Evolutionary conservation across 768 basidiomycete species (phyloP).

Genomic region (Tricholoma saponaceum): DNA sequence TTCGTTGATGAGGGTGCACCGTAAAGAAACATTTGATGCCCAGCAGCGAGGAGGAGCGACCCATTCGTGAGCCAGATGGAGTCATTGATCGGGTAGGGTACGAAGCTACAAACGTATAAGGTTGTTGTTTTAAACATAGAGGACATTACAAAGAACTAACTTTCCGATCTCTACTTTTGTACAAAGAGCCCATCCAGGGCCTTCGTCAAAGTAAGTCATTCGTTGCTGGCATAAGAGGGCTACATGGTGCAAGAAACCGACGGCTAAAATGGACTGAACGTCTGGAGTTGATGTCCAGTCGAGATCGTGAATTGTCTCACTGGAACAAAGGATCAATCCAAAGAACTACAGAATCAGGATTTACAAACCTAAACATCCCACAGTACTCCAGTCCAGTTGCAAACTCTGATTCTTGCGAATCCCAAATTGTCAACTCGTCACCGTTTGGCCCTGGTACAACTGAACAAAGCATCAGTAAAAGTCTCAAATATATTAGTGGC

Average conservation of each 20-base stretch:
- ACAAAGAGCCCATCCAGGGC: constrained; percentile 74
- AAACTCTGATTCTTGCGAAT: constrained; percentile 92
- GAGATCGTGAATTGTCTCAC: constrained; percentile 72
- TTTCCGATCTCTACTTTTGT: constrained; percentile 63
- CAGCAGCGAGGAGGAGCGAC: constrained; percentile 75
- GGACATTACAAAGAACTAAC: constrained; percentile 37
- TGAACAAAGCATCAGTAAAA: constrained; percentile 24
- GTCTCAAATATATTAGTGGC: background rate
- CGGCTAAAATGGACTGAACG: constrained; percentile 84
- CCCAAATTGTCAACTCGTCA: constrained; percentile 92
- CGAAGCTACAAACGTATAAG: constrained; percentile 44
- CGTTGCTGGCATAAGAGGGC: constrained; percentile 91
- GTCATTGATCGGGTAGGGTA: constrained; percentile 77
- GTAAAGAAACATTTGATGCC: constrained; percentile 81
- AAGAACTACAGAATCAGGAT: background rate
- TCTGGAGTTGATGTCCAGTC: constrained; percentile 94
- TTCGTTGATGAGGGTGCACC: constrained; percentile 38
- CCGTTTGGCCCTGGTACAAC: constrained; percentile 59
- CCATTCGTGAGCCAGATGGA: constrained; percentile 91
- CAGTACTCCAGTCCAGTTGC: constrained; percentile 83
- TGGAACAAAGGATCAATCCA: constrained; percentile 8
- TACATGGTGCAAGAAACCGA: constrained; percentile 76
- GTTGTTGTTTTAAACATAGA: background rate
- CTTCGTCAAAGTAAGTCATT: constrained; percentile 85
- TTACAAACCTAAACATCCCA: constrained; percentile 51